Evolutionary conservation across 2,329 filamentous ascomycete species (phyloP), one percentile per base, ranked within the genome.

Genomic region (Talaromyces sp.): DNA sequence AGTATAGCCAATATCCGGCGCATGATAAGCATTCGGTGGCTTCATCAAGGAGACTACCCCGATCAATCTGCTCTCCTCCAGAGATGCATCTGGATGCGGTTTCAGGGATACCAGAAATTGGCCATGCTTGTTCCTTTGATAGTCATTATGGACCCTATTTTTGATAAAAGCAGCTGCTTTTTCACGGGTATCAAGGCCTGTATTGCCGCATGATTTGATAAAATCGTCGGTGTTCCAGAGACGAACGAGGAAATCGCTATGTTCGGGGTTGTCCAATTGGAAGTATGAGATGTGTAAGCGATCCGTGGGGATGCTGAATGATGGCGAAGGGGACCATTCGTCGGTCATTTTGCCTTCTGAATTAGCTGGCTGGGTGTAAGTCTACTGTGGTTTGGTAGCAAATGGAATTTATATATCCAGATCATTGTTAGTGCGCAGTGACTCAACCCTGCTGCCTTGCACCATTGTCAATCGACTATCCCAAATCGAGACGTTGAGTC

Each of bases 1-100:
- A 3, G 68, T 66, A 63, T 67, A 73, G n/a, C 72, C 70, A 19
- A 74, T 62, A 62, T 73, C 72, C 2, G 63, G 63, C 3, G 7
- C 13, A 2, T 27, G n/a, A 35, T 71, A 71, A 3, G 67, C 70
- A 11, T 60, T 65, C n/a, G 70, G 68, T 3, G 66, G 65, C 22
- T 69, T 69, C 64, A 68, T 67, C 7, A 71, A 60, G 0, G 70
- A 70, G 1, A 68, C 68, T 1, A 48, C 62, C 2, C 70, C 70
- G n/a, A 72, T 67, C 4, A 43, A 19, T n/a, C 19, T 63, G 56
- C 66, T 62, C 48, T 61, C 39, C 19, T 22, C 47, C 3, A 58
- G 62, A 9, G 62, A 27, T 27, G 48, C 58, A 11, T 54, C 41
- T 1, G 39, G 41, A 7, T 31, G n/a, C 13, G 50, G 47, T n/a